These are phyloP conservation scores for Solanum pinnatisectum DNA, from an alignment of 257 asterid species.

Conservation along the genomic window DNA sequence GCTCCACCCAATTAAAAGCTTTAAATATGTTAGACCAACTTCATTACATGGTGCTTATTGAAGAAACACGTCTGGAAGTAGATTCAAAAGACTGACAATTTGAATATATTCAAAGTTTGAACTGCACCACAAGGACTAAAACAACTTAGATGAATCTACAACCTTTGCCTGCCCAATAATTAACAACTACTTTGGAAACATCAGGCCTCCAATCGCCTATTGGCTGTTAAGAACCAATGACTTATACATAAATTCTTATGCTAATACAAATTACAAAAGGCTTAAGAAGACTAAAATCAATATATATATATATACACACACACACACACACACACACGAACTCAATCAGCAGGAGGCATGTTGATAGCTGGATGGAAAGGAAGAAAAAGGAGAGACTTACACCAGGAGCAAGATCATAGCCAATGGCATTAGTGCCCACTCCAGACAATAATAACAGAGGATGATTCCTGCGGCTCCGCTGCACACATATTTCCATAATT, in stretches of 20 bases:
- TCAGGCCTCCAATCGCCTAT: not conserved
- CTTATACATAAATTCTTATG: not conserved
- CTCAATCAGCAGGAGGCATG: not conserved
- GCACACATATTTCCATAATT: not conserved
- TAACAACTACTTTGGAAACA: not conserved
- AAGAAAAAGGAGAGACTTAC: constrained; percentile 17
- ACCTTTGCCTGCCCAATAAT: not conserved
- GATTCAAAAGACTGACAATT: not conserved
- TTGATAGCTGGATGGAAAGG: not conserved
- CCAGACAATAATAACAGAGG: constrained; percentile 91
- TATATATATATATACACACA: no score
- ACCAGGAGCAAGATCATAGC: constrained; percentile 93
- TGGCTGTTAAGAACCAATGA: not conserved
- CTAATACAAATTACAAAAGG: not conserved
- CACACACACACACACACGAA: no score
- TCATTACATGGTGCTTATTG: not conserved
- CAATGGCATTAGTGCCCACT: constrained; percentile 93
- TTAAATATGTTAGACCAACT: not conserved
- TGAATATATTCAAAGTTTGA: not conserved
- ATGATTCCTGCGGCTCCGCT: constrained; percentile 42
- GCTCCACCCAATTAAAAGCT: not conserved
- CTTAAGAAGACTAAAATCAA: not conserved
- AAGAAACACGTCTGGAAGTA: not conserved
- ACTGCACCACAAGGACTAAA: not conserved
- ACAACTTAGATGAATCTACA: not conserved